A percentile compares a stretch with the other conserved stretches of the same genome.
Conservation (phyloP, 345 rosid species). For the Brassica incana region DNA sequence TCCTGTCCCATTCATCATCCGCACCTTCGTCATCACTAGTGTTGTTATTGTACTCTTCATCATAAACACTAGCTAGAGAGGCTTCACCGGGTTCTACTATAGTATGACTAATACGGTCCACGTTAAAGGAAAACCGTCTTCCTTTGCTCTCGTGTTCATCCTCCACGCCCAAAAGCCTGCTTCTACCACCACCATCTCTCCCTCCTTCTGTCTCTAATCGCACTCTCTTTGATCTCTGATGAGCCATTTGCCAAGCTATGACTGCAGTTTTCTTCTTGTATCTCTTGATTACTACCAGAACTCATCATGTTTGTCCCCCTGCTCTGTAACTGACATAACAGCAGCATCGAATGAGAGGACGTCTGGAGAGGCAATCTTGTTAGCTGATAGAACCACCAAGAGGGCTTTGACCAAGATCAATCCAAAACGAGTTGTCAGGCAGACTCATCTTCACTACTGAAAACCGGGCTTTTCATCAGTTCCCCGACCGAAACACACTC, state of each 20-base stretch:
- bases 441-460: conserved; percentile 85
- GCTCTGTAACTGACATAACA: conserved; percentile 55
- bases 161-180: conserved; percentile 70
- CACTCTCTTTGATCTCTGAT: conserved; percentile 78
- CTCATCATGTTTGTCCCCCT: conserved; percentile 47
- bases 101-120: conserved; percentile 54
- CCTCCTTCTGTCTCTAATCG: conserved; percentile 93
- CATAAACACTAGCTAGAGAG: conserved; percentile 48
- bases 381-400: conserved; percentile 35
- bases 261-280: too few relatives aligned
- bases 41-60: conserved; percentile 47
- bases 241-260: conserved; percentile 10
- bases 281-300: background rate
- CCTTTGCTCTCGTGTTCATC: conserved; percentile 80
- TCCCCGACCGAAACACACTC: conserved; percentile 82
- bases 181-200: conserved; percentile 61
- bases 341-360: conserved; percentile 81
- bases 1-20: conserved; percentile 70
- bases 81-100: conserved; percentile 57
- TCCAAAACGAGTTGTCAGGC: conserved; percentile 81
- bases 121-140: conserved; percentile 79
- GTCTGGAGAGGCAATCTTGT: conserved; percentile 67
- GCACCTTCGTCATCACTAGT: conserved; percentile 45
- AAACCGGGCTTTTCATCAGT: conserved; percentile 89
- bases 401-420: conserved; percentile 95